Conservation (phyloP, 768 basidiomycete species). For the Russula dissimulans region DNA sequence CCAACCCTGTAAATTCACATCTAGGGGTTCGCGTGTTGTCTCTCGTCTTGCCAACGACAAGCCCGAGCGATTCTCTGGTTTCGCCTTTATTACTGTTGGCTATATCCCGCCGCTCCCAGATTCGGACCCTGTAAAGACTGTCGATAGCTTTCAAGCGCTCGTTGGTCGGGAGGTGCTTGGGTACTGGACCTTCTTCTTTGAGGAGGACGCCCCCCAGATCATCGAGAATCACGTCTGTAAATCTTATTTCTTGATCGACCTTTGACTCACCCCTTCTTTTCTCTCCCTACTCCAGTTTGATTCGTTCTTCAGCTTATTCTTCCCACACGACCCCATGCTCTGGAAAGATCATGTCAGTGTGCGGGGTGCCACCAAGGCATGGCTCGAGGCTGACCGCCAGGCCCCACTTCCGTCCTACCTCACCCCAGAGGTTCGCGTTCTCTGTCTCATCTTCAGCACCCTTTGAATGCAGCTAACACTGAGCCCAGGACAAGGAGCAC, state of each 20-base stretch:
- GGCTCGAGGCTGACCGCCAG: constrained; percentile 14
- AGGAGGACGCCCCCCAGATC: constrained; percentile 25
- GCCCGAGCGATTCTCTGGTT: constrained; percentile 34
- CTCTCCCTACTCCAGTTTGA: constrained; percentile 20
- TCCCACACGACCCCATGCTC: constrained; percentile 26
- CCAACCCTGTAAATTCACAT: background rate
- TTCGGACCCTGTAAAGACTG: constrained; percentile 24
- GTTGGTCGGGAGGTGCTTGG: constrained; percentile 33
- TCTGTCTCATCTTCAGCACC: background rate
- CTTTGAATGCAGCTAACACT: background rate
- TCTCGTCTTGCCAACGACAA: constrained; percentile 33
- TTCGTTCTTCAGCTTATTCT: constrained; percentile 31
- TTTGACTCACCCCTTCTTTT: background rate
- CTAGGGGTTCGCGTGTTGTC: constrained; percentile 30
- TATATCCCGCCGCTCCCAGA: constrained; percentile 26
- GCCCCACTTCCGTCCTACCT: constrained; percentile 25
- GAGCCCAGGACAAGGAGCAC: constrained; percentile 24
- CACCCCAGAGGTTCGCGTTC: constrained; percentile 25
- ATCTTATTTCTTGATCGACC: background rate
- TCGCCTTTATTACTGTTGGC: constrained; percentile 30
- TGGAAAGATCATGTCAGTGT: constrained; percentile 27
- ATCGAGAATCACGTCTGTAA: constrained; percentile 30
- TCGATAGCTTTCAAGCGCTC: constrained; percentile 23
- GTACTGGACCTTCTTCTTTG: constrained; percentile 34
- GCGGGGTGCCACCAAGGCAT: constrained; percentile 29